These are phyloP conservation scores for Cadophora gregata DNA, from an alignment of 2,329 filamentous ascomycete species.

Conservation along the genomic window DNA sequence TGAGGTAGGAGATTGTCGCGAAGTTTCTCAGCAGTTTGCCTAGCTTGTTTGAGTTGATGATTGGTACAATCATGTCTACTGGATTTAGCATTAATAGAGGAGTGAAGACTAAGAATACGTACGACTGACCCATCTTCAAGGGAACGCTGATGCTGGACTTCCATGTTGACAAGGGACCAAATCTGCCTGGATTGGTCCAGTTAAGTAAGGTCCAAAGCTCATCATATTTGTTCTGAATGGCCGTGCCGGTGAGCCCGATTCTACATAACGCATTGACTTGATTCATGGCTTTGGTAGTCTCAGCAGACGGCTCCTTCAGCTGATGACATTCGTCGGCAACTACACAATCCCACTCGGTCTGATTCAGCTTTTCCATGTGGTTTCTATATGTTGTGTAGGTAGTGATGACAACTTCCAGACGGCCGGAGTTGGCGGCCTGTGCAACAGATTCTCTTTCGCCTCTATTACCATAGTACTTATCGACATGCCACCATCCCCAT, in stretches of 20 bases:
- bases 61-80: slow-evolving; percentile 78
- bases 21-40: slow-evolving; percentile 82
- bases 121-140: slow-evolving; percentile 82
- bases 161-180: slow-evolving; percentile 77
- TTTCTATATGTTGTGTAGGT: slow-evolving; percentile 92
- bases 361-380: slow-evolving; percentile 75
- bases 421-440: slow-evolving; percentile 74
- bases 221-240: slow-evolving; percentile 97
- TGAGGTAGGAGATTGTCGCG: slow-evolving; percentile 86
- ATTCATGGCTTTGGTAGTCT: slow-evolving; percentile 85
- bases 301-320: slow-evolving; percentile 80
- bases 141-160: slow-evolving; percentile 77
- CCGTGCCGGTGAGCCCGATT: slow-evolving; percentile 92
- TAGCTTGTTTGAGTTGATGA: slow-evolving; percentile 78
- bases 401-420: slow-evolving; percentile 89
- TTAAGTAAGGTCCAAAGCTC: slow-evolving; percentile 96
- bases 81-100: slow-evolving; percentile 14
- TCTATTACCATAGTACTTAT: slow-evolving; percentile 75
- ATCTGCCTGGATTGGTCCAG: slow-evolving; percentile 87
- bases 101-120: slow-evolving; percentile 17
- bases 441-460: slow-evolving; percentile 76
- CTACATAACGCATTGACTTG: slow-evolving; percentile 89
- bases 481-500: slow-evolving; percentile 96
- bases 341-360: slow-evolving; percentile 89
- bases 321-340: slow-evolving; percentile 93